Conservation (phyloP, 2,329 filamentous ascomycete genomes). For the Aureobasidium namibiae region DNA sequence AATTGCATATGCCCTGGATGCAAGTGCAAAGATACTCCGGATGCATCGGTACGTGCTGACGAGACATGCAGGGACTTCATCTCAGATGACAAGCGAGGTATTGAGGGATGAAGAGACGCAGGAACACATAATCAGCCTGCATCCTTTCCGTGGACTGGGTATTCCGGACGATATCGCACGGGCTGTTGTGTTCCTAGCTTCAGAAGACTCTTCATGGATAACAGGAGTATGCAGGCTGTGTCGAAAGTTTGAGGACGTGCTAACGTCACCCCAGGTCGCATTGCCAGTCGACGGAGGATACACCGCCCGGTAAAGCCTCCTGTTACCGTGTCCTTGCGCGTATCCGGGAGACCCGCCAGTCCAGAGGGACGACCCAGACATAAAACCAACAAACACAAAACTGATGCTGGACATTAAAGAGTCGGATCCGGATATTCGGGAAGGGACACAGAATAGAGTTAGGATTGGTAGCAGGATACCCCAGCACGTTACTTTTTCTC, state of each 20-base stretch:
- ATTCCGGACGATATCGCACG: conserved; percentile 16
- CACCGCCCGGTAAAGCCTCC: conserved; percentile 2
- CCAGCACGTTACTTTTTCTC: background rate
- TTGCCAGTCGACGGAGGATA: conserved; percentile 12
- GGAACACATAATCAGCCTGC: conserved; percentile 21
- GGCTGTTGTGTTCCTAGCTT: conserved; percentile 18
- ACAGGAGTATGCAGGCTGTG: conserved; percentile 13
- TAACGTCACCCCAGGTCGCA: background rate
- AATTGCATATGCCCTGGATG: conserved; percentile 38
- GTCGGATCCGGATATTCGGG: background rate
- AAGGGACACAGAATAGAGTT: background rate
- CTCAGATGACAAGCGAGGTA: conserved; percentile 8
- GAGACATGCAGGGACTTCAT: background rate
- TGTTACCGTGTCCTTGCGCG: background rate
- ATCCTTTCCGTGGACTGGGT: conserved; percentile 28
- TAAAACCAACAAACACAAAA: background rate
- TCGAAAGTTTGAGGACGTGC: background rate
- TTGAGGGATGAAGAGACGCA: conserved; percentile 25
- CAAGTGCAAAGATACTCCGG: conserved; percentile 17
- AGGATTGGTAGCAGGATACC: background rate
- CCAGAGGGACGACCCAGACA: background rate
- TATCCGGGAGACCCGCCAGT: background rate
- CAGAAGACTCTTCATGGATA: conserved; percentile 18
- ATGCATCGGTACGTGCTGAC: background rate
- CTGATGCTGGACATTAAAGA: background rate